Percentiles rank a stretch among this genome's conserved stretches.
Evolutionary conservation across 2,329 filamentous ascomycete species (phyloP).

Genomic region (Simplicillium sp.): DNA sequence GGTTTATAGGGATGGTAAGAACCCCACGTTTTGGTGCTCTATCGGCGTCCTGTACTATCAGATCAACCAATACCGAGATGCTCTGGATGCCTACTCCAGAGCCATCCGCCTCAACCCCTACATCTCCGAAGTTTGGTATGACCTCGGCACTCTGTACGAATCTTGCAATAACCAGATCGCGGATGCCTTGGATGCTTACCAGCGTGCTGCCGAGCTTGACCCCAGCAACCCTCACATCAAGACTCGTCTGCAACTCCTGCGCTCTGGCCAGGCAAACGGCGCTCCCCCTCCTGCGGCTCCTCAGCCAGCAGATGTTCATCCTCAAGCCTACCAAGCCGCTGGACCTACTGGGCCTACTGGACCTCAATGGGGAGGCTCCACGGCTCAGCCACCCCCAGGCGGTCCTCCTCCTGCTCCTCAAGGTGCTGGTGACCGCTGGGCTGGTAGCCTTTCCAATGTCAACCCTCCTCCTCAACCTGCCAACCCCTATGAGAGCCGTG

Average conservation of each 20-base stretch:
- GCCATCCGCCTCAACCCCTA: slow-evolving; percentile 95
- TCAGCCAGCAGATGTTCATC: slow-evolving; percentile 92
- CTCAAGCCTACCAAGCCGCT: slow-evolving; percentile 80
- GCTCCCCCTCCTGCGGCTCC: slow-evolving; percentile 66
- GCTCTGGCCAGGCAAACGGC: slow-evolving; percentile 67
- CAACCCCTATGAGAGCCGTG: slow-evolving; percentile 70
- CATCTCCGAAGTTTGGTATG: slow-evolving; percentile 99
- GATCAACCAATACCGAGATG: slow-evolving; percentile 98
- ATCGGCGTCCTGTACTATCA: slow-evolving; percentile 99
- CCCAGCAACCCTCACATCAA: slow-evolving; percentile 94
- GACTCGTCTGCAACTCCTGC: slow-evolving; percentile 79
- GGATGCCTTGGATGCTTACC: slow-evolving; percentile 92
- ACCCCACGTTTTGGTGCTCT: slow-evolving; percentile 98
- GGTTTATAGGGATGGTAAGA: slow-evolving; percentile 93
- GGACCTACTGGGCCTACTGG: slow-evolving; percentile 76
- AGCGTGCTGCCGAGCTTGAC: slow-evolving; percentile 88
- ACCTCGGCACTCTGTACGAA: slow-evolving; percentile 93
- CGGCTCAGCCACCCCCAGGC: slow-evolving; percentile 39
- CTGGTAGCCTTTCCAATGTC: slow-evolving; percentile 66
- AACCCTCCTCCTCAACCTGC: slow-evolving; percentile 65
- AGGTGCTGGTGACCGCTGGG: slow-evolving; percentile 44
- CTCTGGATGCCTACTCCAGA: slow-evolving; percentile 91
- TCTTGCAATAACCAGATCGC: slow-evolving; percentile 98
- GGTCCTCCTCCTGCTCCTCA: slow-evolving; percentile 56
- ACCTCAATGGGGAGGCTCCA: slow-evolving; percentile 81